Base-by-base conservation (phyloP, 2,329 filamentous ascomycete genomes). In the Cryphonectria naterciae region DNA sequence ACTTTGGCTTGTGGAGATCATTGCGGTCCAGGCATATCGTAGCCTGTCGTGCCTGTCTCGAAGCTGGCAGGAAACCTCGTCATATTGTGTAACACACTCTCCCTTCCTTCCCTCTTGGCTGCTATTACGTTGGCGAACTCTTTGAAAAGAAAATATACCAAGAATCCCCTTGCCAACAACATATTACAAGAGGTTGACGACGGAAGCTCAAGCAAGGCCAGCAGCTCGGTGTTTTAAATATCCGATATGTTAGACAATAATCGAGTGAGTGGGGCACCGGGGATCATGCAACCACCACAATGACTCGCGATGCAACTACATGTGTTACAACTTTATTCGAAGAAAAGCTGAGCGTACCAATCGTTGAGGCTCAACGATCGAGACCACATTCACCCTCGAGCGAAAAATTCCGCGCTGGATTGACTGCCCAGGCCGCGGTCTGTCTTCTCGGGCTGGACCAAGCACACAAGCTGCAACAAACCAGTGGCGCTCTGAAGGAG, bases 181-280 rank as follows among this genome's bases (percentile, higher is more conserved):
- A 6, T 56, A 17, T 32, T 13, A 15, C 25, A 10, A 22, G 1
- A 8, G n/a, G 32, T 17, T 25, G 25, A 35, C 28, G 8, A 7
- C 25, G 6, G 15, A 35, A 7, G 17, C 2, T 17, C 25, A 7
- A 13, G 25, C 52, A 54, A 13, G n/a, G 13, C 52, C 52, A 54
- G 22, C 52, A 28, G 11, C 10, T 28, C 22, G 10, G 52, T 41
- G 49, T 60, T 60, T 52, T 32, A 32, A 32, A 32, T 32, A 52
- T 32, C 25, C 13, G 54, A 61, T 69, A 13, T 22, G 46, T 22
- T 10, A 6, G 54, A 52, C 52, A 19, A 11, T 25, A 22, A 52
- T n/a, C 68, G 28, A 41, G 25, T 52, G 37, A 37, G 62, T 62
- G 60, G 62, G 46, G 63, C 54, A 41, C 46, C 46, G 68, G 37